Evolutionary conservation across 805 yeast species (phyloP).

Genomic region (Diddensiella caesifluorescens): DNA sequence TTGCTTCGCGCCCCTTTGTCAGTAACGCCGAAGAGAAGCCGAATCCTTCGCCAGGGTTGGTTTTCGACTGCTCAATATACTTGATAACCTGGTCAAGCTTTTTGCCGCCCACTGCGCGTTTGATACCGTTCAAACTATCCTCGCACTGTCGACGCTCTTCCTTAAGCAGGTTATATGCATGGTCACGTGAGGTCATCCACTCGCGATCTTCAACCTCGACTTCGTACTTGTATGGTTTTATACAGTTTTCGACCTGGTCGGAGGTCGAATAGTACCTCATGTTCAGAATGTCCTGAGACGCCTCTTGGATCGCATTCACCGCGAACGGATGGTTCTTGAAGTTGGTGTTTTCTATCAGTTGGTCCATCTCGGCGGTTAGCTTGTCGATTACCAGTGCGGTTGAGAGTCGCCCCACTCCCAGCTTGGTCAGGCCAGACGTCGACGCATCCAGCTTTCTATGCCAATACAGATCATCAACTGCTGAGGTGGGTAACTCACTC

Average conservation of each 20-base stretch:
- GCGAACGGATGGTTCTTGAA: conserved; percentile 84
- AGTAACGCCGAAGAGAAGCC: conserved; percentile 78
- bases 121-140: conserved; percentile 51
- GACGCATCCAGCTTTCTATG: conserved; percentile 78
- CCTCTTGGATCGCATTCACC: conserved; percentile 71
- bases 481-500: conserved; percentile 50
- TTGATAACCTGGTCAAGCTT: conserved; percentile 79
- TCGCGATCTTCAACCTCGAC: conserved; percentile 95
- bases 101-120: conserved; percentile 71
- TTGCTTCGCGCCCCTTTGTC: conserved; percentile 75
- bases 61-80: conserved; percentile 39
- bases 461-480: conserved; percentile 77
- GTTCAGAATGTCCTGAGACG: conserved; percentile 74
- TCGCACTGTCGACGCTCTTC: conserved; percentile 87
- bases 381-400: conserved; percentile 80
- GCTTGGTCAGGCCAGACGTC: conserved; percentile 76
- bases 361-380: conserved; percentile 68
- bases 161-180: conserved; percentile 61
- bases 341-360: conserved; percentile 67
- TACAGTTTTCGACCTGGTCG: conserved; percentile 97
- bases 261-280: conserved; percentile 84
- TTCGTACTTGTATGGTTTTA: conserved; percentile 95
- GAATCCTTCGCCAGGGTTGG: conserved; percentile 49
- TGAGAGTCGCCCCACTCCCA: conserved; percentile 89
- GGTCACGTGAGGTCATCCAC: conserved; percentile 79